phyloP scores from a whole-genome alignment of 768 basidiomycete genomes.

The Psilocybe subaeruginosa region DNA sequence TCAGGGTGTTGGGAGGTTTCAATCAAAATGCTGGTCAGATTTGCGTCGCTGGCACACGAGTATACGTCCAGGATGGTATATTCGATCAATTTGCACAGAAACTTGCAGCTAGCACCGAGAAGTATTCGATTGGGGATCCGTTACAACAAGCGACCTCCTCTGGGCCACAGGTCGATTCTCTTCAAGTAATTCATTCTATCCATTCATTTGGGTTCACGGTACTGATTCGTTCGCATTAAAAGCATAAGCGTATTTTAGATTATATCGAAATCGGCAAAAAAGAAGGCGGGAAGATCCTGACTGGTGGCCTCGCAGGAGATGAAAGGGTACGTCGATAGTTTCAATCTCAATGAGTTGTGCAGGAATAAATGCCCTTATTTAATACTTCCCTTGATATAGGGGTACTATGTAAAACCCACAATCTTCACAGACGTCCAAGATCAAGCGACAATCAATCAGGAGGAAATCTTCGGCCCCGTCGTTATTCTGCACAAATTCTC shows the following conservation, averaged over 20 bases:
- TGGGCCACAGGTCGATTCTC: slow-evolving; percentile 5
- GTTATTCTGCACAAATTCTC: slow-evolving; percentile 74
- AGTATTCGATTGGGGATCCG: not conserved
- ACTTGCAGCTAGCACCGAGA: not conserved
- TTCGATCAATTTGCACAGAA: slow-evolving; percentile 6
- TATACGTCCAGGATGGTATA: slow-evolving; percentile 10
- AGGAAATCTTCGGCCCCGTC: slow-evolving; percentile 82
- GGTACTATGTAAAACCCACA: slow-evolving; percentile 60
- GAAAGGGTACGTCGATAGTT: not conserved
- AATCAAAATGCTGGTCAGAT: slow-evolving; percentile 6
- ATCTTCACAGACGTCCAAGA: slow-evolving; percentile 46
- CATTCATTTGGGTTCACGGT: too few species aligned
- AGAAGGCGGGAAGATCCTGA: slow-evolving; percentile 1
- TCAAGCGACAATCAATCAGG: slow-evolving; percentile 69
- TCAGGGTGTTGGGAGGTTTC: not conserved
- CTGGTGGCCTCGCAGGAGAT: slow-evolving; percentile 2
- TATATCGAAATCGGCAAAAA: slow-evolving; percentile 7
- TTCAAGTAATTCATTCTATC: not conserved
- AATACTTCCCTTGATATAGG: slow-evolving; percentile 2
- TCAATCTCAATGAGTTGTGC: too few species aligned
- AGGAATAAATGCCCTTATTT: too few species aligned
- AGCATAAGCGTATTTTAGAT: not conserved
- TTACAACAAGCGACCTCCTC: not conserved
- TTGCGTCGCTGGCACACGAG: slow-evolving; percentile 7
- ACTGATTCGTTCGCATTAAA: too few species aligned